Conservation (phyloP, 108 stramenopile species). For the Mediolabrus comicus region DNA sequence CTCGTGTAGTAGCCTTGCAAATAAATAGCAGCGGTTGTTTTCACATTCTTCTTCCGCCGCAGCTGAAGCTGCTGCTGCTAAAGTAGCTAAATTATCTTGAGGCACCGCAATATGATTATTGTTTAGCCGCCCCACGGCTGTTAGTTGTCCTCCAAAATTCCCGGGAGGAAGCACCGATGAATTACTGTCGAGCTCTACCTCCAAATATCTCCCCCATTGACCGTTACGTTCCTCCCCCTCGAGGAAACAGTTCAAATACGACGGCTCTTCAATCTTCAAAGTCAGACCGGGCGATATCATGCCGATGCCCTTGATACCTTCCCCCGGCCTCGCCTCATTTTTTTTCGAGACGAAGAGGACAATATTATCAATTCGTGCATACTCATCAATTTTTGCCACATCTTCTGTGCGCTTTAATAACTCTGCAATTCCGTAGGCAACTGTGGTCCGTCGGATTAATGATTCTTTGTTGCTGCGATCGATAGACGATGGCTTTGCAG, state of each 20-base stretch:
- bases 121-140: too few species aligned
- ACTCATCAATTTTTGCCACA: not conserved
- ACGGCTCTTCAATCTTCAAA: slow-evolving; percentile 10
- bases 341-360: not conserved
- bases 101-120: too few species aligned
- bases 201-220: slow-evolving; percentile 9
- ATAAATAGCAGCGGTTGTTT: slow-evolving; percentile 18
- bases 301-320: slow-evolving; percentile 19
- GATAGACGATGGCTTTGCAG: not conserved
- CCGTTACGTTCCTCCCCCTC: not conserved
- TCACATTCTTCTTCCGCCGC: too few species aligned
- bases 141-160: too few species aligned
- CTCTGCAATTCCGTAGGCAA: slow-evolving; percentile 32
- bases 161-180: not conserved
- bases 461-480: not conserved
- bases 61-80: not conserved
- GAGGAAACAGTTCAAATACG: slow-evolving; percentile 2
- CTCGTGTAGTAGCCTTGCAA: slow-evolving; percentile 16
- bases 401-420: slow-evolving; percentile 4
- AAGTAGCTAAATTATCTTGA: not conserved
- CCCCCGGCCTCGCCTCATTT: not conserved
- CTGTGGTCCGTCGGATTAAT: slow-evolving; percentile 12
- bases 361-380: slow-evolving; percentile 14
- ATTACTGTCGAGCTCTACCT: not conserved
- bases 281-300: slow-evolving; percentile 22